These are phyloP conservation scores for Elaeis guineensis DNA, from an alignment of 176 grass and related monocot species.

Conservation along the genomic window DNA sequence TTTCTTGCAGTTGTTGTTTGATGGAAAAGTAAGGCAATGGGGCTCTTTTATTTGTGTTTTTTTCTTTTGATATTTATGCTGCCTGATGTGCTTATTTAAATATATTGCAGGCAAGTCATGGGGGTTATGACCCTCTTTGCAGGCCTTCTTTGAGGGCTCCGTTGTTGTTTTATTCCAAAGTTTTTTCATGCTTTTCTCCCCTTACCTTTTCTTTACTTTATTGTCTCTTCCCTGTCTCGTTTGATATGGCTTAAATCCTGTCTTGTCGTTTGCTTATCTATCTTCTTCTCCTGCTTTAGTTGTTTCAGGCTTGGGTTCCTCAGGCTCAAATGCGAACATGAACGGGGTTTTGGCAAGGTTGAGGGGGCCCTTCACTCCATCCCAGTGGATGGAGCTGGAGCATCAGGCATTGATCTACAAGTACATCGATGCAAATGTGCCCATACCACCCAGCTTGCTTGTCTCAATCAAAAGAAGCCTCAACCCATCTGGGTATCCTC, in stretches of 20 bases:
- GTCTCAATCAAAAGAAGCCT: constrained; percentile 70
- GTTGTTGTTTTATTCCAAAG: background rate
- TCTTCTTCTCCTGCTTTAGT: constrained; percentile 8
- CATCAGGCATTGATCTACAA: constrained; percentile 98
- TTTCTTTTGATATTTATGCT: constrained; percentile 2
- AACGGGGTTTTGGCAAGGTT: constrained; percentile 60
- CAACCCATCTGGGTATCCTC: constrained; percentile 15
- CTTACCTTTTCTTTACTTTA: constrained; percentile 3
- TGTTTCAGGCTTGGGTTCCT: constrained; percentile 41
- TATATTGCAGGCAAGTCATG: too few relatives aligned
- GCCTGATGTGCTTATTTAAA: constrained; percentile 6
- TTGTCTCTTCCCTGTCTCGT: constrained; percentile 23
- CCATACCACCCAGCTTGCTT: constrained; percentile 69
- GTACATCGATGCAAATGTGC: constrained; percentile 65
- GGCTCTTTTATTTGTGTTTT: background rate
- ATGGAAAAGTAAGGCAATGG: constrained; percentile 3
- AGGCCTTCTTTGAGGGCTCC: background rate
- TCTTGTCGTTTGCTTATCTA: background rate
- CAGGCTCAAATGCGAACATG: constrained; percentile 54
- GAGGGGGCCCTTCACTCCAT: constrained; percentile 83
- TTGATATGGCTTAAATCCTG: background rate
- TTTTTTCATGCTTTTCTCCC: too few relatives aligned
- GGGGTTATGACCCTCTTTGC: too few relatives aligned
- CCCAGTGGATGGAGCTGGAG: constrained; percentile 94
- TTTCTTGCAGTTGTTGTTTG: too few relatives aligned